Evolutionary conservation across 257 asterid genomes (phyloP), one percentile per base, ranked within the genome.

Genomic region (Capsicum baccatum): DNA sequence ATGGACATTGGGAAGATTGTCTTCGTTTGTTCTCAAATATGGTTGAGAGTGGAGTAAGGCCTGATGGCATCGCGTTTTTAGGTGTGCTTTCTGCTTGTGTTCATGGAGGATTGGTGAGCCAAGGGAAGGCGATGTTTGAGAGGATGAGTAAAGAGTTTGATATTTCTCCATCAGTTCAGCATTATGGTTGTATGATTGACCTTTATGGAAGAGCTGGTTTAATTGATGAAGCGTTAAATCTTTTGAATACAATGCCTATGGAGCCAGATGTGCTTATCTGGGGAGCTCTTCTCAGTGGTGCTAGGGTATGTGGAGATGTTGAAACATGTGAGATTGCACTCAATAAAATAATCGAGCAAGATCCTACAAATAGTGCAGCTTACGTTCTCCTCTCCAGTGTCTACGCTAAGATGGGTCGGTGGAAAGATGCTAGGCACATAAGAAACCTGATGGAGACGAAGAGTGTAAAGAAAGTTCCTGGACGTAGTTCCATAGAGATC

Each of bases 131-230:
- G 9, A 64, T 79, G 37, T 84, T 84, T 56, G 83, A 60, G 83
- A 84, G 35, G 81, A 84, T 84, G 84, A 69, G 58, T n/a, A 42
- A 21, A 17, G 81, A 79, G 37, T 84, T 79, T 44, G 69, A 21
- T 63, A 84, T 84, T 84, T 16, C 63, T 19, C 87, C 87, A 47
- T 66, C 81, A 7, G 17, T 84, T 69, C 87, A 84, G 80, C 87
- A 84, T 55, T 84, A 84, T 11, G 84, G 87, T 67, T 84, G 87
- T 52, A 84, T 84, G 84, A 83, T 84, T 56, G 87, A 84, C 69
- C 84, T 84, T 54, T 79, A 79, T 12, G 84, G 71, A 47, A 84
- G 79, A 14, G 84, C 81, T 2, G 87, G 87, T 55, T 26, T 79
- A 50, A 66, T 79, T n/a, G 80, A 66, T 26, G 84, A 84, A 63